Evolutionary conservation across 306 rosid genomes (phyloP), one percentile per base, ranked within the genome.

Genomic region (Castanea crenata): DNA sequence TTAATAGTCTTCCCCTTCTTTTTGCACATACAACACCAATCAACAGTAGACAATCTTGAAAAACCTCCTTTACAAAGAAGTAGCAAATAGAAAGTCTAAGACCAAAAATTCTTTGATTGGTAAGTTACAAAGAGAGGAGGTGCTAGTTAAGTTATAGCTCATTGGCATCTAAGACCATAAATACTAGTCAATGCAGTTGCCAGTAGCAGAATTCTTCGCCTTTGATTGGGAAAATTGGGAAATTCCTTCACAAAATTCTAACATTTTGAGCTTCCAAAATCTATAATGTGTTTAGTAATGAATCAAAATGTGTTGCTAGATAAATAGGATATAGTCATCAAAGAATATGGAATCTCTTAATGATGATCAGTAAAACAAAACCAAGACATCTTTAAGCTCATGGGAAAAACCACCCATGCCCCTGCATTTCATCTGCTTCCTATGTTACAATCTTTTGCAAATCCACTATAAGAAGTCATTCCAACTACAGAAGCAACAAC

Each of bases 401-500:
- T 63, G 69, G 54, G 54, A 49, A 63, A 63, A 63, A 3, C 69
- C 31, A 3, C 31, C 69, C 69, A 13, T 63, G n/a, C 41, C 18
- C 38, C 20, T 62, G 18, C 1, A 13, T 62, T 20, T 23, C 71
- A 41, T 32, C 14, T 41, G 6, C 55, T 21, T 56, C 44, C 41
- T 32, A 3, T 18, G 15, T 31, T 25, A 51, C 10, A 57, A 18
- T 57, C 57, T 18, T 52, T 59, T 20, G 56, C 27, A 55, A 38
- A 20, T 18, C 55, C 41, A 78, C 27, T 27, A 25, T 38, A 31
- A 74, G 56, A 49, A 7, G 56, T 20, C 10, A 21, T 62, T 35
- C 58, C 38, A 62, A 75, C 41, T 63, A 31, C 49, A 8, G 75
- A 41, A 80, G 44, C 27, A 78, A 64, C 15, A 76, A 80, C 5